These are phyloP conservation scores for Pythium coloratum DNA, from an alignment of 352 stramenopile species.

Conservation along the genomic window DNA sequence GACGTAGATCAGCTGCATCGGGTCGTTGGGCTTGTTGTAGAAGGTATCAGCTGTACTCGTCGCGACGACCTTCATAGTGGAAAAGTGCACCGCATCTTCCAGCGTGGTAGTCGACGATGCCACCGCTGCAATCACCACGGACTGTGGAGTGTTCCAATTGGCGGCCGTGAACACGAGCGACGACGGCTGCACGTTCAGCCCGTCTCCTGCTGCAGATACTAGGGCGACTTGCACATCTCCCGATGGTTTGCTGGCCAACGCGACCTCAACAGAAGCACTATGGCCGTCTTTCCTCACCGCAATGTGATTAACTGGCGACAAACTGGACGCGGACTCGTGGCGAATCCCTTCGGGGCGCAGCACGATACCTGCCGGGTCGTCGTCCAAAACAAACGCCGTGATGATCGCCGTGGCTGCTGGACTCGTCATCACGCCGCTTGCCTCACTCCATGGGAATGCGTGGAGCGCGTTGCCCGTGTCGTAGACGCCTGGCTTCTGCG, in stretches of 20 bases:
- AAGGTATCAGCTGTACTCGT: constrained; percentile 36
- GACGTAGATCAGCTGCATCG: constrained; percentile 37
- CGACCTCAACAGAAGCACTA: constrained; percentile 39
- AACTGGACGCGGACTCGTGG: constrained; percentile 26
- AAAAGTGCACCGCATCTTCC: constrained; percentile 28
- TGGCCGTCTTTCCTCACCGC: constrained; percentile 39
- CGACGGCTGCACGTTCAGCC: constrained; percentile 32
- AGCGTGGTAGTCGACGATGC: constrained; percentile 1
- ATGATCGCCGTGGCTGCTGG: constrained; percentile 28
- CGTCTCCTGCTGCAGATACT: constrained; percentile 21
- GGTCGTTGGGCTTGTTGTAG: constrained; percentile 36
- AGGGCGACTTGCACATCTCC: constrained; percentile 43
- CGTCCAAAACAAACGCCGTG: constrained; percentile 50
- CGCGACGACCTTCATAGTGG: constrained; percentile 24
- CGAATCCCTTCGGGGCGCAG: constrained; percentile 40
- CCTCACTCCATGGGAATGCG: constrained; percentile 48
- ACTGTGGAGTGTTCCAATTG: constrained; percentile 32
- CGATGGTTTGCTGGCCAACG: constrained; percentile 40
- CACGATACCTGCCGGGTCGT: constrained; percentile 43
- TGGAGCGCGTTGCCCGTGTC: constrained; percentile 57
- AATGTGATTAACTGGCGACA: constrained; percentile 18
- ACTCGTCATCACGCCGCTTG: constrained; percentile 49
- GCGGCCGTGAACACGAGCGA: constrained; percentile 32
- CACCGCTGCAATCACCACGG: constrained; percentile 29
- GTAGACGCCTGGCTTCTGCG: constrained; percentile 45